A percentile compares a stretch with the other conserved stretches of the same genome.
phyloP scores from a whole-genome alignment of 2,329 filamentous ascomycete genomes.

The Arthroderma sp. region DNA sequence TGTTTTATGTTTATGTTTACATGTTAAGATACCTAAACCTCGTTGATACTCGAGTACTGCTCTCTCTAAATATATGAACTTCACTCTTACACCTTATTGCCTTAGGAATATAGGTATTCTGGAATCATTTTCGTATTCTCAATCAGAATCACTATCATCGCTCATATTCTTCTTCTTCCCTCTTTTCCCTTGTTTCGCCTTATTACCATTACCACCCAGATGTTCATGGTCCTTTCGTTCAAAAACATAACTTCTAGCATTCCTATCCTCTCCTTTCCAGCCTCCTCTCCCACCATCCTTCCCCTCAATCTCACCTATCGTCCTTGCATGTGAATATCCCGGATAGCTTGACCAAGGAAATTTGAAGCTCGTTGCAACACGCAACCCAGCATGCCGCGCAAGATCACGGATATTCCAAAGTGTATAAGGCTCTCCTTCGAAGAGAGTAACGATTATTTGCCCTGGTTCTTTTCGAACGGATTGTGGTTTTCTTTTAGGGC shows the following conservation, averaged over 20 bases:
- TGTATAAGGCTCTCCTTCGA: constrained; percentile 88
- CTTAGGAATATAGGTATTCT: constrained; percentile 1
- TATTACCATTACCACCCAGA: constrained; percentile 13
- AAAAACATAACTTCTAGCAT: constrained; percentile 35
- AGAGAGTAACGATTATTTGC: constrained; percentile 68
- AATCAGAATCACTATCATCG: constrained; percentile 21
- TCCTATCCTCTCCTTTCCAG: constrained; percentile 36
- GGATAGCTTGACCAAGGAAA: constrained; percentile 37
- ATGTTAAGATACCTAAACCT: too few species aligned
- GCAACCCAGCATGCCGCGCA: constrained; percentile 51
- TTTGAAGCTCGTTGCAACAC: constrained; percentile 34
- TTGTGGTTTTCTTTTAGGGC: constrained; percentile 7
- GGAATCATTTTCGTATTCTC: constrained; percentile 11
- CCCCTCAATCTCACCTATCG: constrained; percentile 32
- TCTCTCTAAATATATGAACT: too few species aligned
- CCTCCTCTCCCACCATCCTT: constrained; percentile 27
- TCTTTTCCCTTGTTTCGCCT: constrained; percentile 5
- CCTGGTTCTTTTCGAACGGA: constrained; percentile 22
- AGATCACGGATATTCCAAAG: constrained; percentile 90
- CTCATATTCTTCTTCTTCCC: constrained; percentile 23
- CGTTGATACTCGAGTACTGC: too few species aligned
- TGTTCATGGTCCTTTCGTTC: constrained; percentile 27
- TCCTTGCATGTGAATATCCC: constrained; percentile 35
- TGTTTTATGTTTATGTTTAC: too few species aligned
- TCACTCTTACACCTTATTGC: too few species aligned